Evolutionary conservation across 164 flowering plant genomes (phyloP).

Genomic region (Umbellularia californica): DNA sequence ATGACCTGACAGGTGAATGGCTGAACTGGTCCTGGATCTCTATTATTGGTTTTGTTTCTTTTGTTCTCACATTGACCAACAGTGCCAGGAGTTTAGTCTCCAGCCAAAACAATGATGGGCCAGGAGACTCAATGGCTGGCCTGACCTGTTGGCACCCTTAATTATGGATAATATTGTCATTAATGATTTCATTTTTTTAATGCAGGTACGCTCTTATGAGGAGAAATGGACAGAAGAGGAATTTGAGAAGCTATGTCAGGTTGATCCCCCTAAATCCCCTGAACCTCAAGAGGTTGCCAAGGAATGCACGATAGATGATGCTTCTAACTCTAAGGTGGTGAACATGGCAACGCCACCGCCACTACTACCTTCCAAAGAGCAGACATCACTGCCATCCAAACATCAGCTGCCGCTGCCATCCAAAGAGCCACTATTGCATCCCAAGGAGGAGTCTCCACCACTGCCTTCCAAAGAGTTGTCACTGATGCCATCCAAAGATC

Average conservation of each 20-base stretch:
- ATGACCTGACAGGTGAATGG: no score
- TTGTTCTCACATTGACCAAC: no score
- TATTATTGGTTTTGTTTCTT: no score
- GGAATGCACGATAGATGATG: slow-evolving; percentile 29
- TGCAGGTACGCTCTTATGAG: slow-evolving; percentile 95
- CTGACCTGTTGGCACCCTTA: no score
- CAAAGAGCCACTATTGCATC: slow-evolving; percentile 2
- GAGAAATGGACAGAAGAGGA: slow-evolving; percentile 99
- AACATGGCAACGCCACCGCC: neutral
- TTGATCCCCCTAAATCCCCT: slow-evolving; percentile 69
- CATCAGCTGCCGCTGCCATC: no score
- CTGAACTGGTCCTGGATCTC: no score
- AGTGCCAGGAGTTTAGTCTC: no score
- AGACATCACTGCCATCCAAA: neutral
- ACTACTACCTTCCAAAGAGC: neutral
- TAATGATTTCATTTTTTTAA: neutral
- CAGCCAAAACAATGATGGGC: no score
- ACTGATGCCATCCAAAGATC: slow-evolving; percentile 27
- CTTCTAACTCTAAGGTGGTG: slow-evolving; percentile 20
- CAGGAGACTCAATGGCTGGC: no score
- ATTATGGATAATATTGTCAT: no score
- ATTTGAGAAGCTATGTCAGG: slow-evolving; percentile 92
- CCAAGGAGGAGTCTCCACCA: neutral
- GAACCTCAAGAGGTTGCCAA: slow-evolving; percentile 35
- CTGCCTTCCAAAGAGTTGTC: slow-evolving; percentile 1